Base-by-base conservation (phyloP, 148 eudicot species). In the Vaccinium macrocarpon region DNA sequence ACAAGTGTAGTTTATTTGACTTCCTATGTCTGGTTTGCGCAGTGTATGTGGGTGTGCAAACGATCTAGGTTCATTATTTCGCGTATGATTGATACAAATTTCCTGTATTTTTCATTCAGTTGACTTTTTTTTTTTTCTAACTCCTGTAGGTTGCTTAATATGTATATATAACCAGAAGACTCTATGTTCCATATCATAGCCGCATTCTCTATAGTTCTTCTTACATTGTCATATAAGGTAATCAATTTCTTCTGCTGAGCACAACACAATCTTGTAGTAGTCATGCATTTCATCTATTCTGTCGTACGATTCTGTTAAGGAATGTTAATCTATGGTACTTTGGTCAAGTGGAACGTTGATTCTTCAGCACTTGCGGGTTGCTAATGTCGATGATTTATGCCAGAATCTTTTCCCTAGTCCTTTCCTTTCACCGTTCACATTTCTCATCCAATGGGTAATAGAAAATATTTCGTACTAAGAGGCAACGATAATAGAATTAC, bases 61-160 rank as follows among this genome's bases (percentile, higher is more conserved):
- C 46, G 12, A 38, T 76, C 84, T 55, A 85, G 84, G 62, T 85
- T 61, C 87, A 81, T 81, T 59, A 23, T 35, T 35, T 32, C 8
- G 76, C 74, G 57, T 50, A 23, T 42, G 62, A 50, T 21, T 23
- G 13, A 62, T 62, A 62, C 68, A 0, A 62, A 2, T 56, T 52
- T 35, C 1, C 9, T 46, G 68, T 38, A 53, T 51, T 62, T 82
- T 82, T 68, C 57, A 15, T 13, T 19, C 42, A 7, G 27, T 62
- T 62, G 68, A 62, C 68, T 62, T 62, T 62, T 62, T 35, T 35
- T 35, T 35, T 35, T 5, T 42, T 42, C 46, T 42, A 61, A 61
- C 12, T 4, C 27, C 27, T n/a, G 12, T n/a, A 8, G 21, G 68
- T 61, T 61, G 11, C 68, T 21, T 61, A 62, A 62, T 62, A 8